phyloP scores from a whole-genome alignment of 352 stramenopile genomes.

The Phytophthora pistaciae region DNA sequence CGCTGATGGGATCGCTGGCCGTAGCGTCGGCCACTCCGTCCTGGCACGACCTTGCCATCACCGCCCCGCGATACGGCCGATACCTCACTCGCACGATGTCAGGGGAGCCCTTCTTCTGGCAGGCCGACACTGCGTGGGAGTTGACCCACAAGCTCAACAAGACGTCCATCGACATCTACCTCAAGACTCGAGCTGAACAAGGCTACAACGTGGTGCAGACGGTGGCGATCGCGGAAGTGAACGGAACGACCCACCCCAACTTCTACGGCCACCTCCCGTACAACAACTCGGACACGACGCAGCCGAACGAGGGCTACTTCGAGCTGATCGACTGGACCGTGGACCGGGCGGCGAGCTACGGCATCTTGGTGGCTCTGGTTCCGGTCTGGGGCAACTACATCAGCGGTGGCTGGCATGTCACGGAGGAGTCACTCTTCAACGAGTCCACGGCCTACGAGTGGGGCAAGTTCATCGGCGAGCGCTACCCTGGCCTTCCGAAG shows the following conservation, averaged over 20 bases:
- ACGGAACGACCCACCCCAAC: slow-evolving; percentile 33
- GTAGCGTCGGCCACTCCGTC: slow-evolving; percentile 4
- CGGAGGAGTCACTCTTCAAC: slow-evolving; percentile 21
- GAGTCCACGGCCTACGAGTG: slow-evolving; percentile 30
- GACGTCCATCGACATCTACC: slow-evolving; percentile 40
- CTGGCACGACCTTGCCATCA: slow-evolving; percentile 27
- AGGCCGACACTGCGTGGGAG: slow-evolving; percentile 38
- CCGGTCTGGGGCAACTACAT: slow-evolving; percentile 34
- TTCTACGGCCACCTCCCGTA: slow-evolving; percentile 38
- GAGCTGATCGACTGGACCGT: slow-evolving; percentile 31
- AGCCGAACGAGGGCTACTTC: slow-evolving; percentile 39
- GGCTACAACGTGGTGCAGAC: slow-evolving; percentile 38
- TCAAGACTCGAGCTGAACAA: slow-evolving; percentile 33
- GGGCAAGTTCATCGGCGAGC: slow-evolving; percentile 24
- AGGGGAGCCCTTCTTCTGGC: slow-evolving; percentile 30
- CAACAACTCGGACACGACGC: slow-evolving; percentile 32
- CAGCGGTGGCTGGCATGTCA: slow-evolving; percentile 27
- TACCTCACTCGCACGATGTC: slow-evolving; percentile 29
- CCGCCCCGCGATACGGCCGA: slow-evolving; percentile 14
- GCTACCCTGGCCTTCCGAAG: slow-evolving; percentile 31
- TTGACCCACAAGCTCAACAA: slow-evolving; percentile 38
- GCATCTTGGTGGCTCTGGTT: slow-evolving; percentile 23
- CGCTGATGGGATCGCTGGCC: no score
- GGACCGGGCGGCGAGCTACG: slow-evolving; percentile 28
- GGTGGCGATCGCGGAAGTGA: slow-evolving; percentile 28